These are phyloP conservation scores for Psophocarpus tetragonolobus DNA, from an alignment of 306 rosid species.

Conservation along the genomic window DNA sequence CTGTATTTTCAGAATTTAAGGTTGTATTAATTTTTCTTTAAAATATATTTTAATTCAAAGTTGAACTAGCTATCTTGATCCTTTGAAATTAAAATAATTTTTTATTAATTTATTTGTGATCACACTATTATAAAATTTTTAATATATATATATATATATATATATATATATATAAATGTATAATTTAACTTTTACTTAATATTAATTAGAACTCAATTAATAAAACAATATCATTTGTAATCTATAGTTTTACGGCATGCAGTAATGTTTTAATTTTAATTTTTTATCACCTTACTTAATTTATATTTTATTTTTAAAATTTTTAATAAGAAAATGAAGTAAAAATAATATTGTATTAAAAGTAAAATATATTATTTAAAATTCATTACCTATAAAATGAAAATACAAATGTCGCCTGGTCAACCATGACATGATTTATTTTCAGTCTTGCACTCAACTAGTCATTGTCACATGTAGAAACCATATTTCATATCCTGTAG, in stretches of 20 bases:
- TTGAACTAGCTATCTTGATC: too few relatives aligned
- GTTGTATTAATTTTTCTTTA: too few relatives aligned
- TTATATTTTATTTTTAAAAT: not conserved
- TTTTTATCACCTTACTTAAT: too few relatives aligned
- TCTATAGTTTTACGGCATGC: too few relatives aligned
- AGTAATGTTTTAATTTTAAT: too few relatives aligned
- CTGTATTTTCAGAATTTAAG: too few relatives aligned
- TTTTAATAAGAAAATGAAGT: not conserved
- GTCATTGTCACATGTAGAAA: not conserved
- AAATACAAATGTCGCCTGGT: slow-evolving; percentile 7
- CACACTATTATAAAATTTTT: not conserved
- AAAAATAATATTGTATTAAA: not conserved
- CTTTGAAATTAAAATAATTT: too few relatives aligned
- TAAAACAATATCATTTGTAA: not conserved
- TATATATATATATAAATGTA: too few relatives aligned
- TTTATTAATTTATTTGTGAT: not conserved
- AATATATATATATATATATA: too few relatives aligned
- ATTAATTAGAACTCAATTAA: not conserved
- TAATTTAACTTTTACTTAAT: too few relatives aligned
- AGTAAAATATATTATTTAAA: not conserved
- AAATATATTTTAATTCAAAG: too few relatives aligned
- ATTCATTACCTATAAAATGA: not conserved
- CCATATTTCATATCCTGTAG: not conserved
- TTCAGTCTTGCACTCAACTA: not conserved
- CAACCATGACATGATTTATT: slow-evolving; percentile 24